phyloP scores from a whole-genome alignment of 2,329 filamentous ascomycete genomes.

The Diaporthe sp. region DNA sequence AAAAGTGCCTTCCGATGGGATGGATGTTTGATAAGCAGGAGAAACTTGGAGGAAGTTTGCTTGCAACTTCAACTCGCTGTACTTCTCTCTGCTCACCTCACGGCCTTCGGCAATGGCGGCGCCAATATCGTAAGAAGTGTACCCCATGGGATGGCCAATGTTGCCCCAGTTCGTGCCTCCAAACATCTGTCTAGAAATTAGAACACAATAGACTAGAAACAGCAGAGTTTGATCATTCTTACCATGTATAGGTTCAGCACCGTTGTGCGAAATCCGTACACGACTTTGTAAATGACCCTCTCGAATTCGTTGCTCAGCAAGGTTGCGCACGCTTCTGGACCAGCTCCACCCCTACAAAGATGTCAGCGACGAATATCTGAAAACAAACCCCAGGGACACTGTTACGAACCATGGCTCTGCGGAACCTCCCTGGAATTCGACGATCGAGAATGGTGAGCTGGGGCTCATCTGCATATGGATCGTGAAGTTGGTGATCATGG shows the following conservation, averaged over 20 bases:
- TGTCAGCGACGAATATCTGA: background rate
- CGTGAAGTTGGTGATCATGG: background rate
- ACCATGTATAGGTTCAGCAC: slow-evolving; percentile 84
- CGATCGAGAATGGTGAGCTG: background rate
- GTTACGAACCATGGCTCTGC: background rate
- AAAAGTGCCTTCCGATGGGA: slow-evolving; percentile 49
- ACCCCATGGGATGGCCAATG: slow-evolving; percentile 75
- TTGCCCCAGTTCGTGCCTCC: slow-evolving; percentile 91
- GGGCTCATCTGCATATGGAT: background rate
- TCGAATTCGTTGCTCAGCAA: slow-evolving; percentile 51
- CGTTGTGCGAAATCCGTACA: slow-evolving; percentile 73
- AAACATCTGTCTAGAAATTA: slow-evolving; percentile 73
- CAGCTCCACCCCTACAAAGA: background rate
- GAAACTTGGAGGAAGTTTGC: slow-evolving; percentile 81
- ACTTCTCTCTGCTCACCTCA: slow-evolving; percentile 78
- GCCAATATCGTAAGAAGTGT: slow-evolving; percentile 69
- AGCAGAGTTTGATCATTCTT: slow-evolving; percentile 61
- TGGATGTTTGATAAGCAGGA: slow-evolving; percentile 74
- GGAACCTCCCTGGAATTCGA: background rate
- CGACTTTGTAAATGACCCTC: slow-evolving; percentile 84
- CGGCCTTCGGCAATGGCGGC: slow-evolving; percentile 76
- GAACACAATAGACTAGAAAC: slow-evolving; percentile 80
- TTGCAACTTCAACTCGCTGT: slow-evolving; percentile 81
- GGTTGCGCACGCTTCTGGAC: background rate
- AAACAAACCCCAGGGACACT: background rate